These are phyloP conservation scores for Aegilops longissima DNA, from an alignment of 176 grass and related monocot genomes.

Conservation along the genomic window DNA sequence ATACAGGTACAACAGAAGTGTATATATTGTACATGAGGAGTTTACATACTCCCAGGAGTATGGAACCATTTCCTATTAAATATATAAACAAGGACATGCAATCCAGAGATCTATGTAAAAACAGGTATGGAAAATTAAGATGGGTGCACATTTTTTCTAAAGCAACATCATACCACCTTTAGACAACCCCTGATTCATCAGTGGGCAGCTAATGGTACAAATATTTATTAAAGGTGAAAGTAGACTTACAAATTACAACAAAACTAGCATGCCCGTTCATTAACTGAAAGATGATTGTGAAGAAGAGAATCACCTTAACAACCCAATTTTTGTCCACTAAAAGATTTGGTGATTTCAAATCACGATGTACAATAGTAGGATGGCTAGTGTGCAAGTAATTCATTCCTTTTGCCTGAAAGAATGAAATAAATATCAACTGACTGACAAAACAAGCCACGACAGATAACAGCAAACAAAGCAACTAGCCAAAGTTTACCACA, in stretches of 20 bases:
- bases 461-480: conserved; percentile 21
- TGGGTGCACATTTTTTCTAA: background rate
- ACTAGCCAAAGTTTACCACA: conserved; percentile 72
- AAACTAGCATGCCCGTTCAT: background rate
- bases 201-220: background rate
- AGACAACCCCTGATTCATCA: background rate
- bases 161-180: conserved; percentile 1
- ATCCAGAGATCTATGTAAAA: conserved; percentile 17
- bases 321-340: conserved; percentile 99
- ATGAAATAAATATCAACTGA: conserved; percentile 25
- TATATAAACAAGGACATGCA: background rate
- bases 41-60: background rate
- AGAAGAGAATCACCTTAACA: conserved; percentile 65
- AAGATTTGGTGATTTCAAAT: conserved; percentile 98
- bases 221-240: conserved; percentile 2
- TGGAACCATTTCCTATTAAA: background rate
- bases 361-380: conserved; percentile 96
- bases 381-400: conserved; percentile 94
- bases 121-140: background rate
- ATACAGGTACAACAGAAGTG: background rate
- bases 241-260: conserved; percentile 23
- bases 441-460: conserved; percentile 15
- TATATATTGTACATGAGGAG: background rate
- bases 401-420: conserved; percentile 94
- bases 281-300: conserved; percentile 11